Evolutionary conservation across 371 early-diverging fungal species (phyloP), one percentile per base, ranked within the genome.

Genomic region (Apophysomyces elegans): DNA sequence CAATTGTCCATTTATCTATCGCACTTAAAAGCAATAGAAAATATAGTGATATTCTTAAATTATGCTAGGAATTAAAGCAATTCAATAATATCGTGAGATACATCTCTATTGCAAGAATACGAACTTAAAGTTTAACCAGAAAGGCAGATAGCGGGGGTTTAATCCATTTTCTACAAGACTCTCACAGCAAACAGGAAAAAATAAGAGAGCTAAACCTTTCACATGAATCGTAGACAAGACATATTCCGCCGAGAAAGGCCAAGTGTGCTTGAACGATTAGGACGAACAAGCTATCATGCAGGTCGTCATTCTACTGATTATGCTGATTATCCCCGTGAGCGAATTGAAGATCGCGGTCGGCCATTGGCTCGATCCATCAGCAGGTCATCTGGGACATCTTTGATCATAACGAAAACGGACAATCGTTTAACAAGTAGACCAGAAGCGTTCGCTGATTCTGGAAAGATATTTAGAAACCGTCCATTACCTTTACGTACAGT

Each of bases 201-300:
- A n/a, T 21, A 5, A 21, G 5, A 11, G 54, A 50, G 21, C 32
- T 18, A 21, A 50, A 50, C 16, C 21, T 35, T 50, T 50, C 21
- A 9, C n/a, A 50, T 50, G 54, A 21, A 50, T 9, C 54, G 54
- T 26, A 50, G 54, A 50, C 54, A 50, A 50, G 54, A 50, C n/a
- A 26, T 50, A 50, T 50, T 4, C 54, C 54, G 54, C 54, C 32
- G 54, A 50, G 54, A 50, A 5, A 50, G 54, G 54, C n/a, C 54
- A 5, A 50, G 21, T 50, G 54, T 50, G 9, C 21, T 50, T 21
- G 54, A 50, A 50, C 54, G 54, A 50, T 21, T 50, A 18, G 54
- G 54, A n/a, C 54, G 21, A 21, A 21, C 54, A 21, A 50, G 54
- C 21, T 50, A 50, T 21, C 5, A 26, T 0, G 54, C 9, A 26